Evolutionary conservation across 78 protist species (phyloP), one percentile per base, ranked within the genome.

Genomic region (Chrysochromulina parva): DNA sequence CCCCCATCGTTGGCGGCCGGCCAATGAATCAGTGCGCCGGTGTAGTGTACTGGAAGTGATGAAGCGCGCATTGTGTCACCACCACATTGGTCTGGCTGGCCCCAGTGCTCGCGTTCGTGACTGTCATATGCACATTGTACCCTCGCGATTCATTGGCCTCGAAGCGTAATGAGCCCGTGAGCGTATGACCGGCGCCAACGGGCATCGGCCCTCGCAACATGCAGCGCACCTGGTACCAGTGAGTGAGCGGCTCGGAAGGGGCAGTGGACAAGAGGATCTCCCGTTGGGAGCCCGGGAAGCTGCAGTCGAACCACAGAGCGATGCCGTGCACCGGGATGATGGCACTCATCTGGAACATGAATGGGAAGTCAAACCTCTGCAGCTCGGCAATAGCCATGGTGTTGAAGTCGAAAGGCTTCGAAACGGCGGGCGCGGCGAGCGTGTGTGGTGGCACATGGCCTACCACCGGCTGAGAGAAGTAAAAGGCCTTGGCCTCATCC

Each of bases 381-480:
- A 74, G 82, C 57, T 74, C 28, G 14, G 16, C 26, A 22, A 74
- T 2, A 26, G 58, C 20, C 82, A 74, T 48, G 11, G 82, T 48
- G 55, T 1, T 48, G 82, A 74, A 74, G 57, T 74, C 57, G 55
- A 74, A 74, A 11, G 9, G 16, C 22, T 13, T 4, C 57, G 22
- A 13, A 11, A 19, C 13, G 55, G 57, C 55, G 3, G 82, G 82
- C 53, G 57, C 58, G 38, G 82, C 52, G 57, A 74, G 82, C 22
- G 71, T 17, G n/a, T 48, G 58, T 11, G 82, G 53, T 0, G 55
- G 2, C 14, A 74, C 55, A 13, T 53, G 82, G 17, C 82, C 94
- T 28, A 92, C 86, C n/a, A 92, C 85, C 38, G 94, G 94, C 86
- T 62, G 90, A n/a, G 84, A 53, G 54, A 89, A 82, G 67, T 58